A percentile compares a stretch with the other conserved stretches of the same genome.
Evolutionary conservation across 345 rosid species (phyloP).

Genomic region (Eucalyptus sp.): DNA sequence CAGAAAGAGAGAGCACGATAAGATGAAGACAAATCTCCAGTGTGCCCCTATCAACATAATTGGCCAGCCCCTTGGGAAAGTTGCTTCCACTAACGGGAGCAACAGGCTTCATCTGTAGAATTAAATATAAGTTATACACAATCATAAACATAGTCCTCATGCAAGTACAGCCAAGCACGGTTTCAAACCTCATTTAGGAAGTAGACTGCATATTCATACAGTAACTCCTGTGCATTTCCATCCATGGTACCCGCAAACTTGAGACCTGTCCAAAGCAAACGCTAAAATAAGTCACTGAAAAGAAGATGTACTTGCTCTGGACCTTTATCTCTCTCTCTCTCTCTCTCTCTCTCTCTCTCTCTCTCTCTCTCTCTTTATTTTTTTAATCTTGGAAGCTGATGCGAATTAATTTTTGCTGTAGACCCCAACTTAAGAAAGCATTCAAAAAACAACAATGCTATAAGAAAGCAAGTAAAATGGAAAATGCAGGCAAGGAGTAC

Average conservation of each 20-base stretch:
- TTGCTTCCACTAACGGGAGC: slow-evolving; percentile 24
- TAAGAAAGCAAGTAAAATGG: neutral
- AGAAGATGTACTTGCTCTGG: neutral
- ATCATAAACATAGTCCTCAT: neutral
- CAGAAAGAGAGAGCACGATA: slow-evolving; percentile 75
- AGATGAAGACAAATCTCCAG: slow-evolving; percentile 92
- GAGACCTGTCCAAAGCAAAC: slow-evolving; percentile 49
- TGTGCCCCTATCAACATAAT: slow-evolving; percentile 78
- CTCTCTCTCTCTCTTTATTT: neutral
- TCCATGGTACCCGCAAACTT: slow-evolving; percentile 91
- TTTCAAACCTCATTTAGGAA: slow-evolving; percentile 78
- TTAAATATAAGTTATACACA: neutral
- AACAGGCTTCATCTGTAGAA: slow-evolving; percentile 77
- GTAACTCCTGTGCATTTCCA: slow-evolving; percentile 79
- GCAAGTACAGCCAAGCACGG: slow-evolving; percentile 1
- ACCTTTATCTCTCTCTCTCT: neutral
- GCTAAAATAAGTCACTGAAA: neutral
- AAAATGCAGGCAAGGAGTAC: neutral
- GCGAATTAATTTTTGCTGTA: neutral
- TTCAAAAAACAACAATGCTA: neutral
- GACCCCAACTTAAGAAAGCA: neutral
- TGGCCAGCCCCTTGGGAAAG: slow-evolving; percentile 77
- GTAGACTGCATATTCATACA: slow-evolving; percentile 65
- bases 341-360: neutral
- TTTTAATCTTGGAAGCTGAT: neutral